Base-by-base conservation (phyloP, 805 yeast genomes). In the Cyberlindnera mrakii region DNA sequence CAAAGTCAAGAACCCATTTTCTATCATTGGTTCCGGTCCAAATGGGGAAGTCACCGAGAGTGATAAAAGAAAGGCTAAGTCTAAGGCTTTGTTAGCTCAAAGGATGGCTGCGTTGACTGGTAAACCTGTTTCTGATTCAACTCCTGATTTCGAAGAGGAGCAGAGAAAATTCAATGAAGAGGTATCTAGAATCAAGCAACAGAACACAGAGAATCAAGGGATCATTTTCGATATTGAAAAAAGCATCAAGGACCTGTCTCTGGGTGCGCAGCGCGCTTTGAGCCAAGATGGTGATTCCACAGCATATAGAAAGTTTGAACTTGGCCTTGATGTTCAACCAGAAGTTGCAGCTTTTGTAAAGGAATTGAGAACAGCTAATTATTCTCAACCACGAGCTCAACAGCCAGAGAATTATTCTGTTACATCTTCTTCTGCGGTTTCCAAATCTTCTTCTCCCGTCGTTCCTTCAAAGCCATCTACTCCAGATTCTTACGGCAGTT, bases 61-160 rank as follows among this genome's bases (percentile, higher is more conserved):
- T 13, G 97, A 90, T 59, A 75, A 85, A 46, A 76, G 85, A 49
- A 84, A 85, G 54, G 93, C 91, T 33, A 82, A 76, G 52, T 81
- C 86, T 34, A 83, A 85, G 57, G 95, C 91, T 33, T 66, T 80
- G 44, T 70, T 93, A 53, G 80, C 81, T 49, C 85, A 90, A 40
- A 76, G 96, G 52, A 89, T 91, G 95, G 95, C 96, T 25, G 87
- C 91, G 4, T 74, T 91, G 55, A 90, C 97, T 0, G 96, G 96
- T 6, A 83, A 80, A 55, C 68, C 76, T 7, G 66, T 71, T 3
- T 64, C 72, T 7, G 66, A 66, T 29, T 61, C 67, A 35, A 72
- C 70, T 19, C 61, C 51, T 16, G 67, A 62, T 8, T 53, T 63
- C 32, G 72, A 63, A 33, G 51, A 57, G 25, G 66, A 68, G 40